A percentile compares a stretch with the other conserved stretches of the same genome.
Evolutionary conservation across 2,329 filamentous ascomycete species (phyloP).

Genomic region (Trichoderma afroharzianum): DNA sequence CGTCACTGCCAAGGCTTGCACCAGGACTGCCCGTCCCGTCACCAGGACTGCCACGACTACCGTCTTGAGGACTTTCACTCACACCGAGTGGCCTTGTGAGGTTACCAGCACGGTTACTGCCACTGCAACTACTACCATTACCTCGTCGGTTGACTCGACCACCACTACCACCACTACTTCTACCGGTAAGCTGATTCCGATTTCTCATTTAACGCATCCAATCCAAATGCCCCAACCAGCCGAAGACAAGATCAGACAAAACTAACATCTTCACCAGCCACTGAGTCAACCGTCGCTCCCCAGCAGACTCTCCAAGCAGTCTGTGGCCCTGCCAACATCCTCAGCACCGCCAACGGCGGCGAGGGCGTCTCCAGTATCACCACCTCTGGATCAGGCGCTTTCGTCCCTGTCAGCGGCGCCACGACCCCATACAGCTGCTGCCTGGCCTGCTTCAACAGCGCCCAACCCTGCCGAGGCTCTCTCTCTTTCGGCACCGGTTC

Average conservation of each 20-base stretch:
- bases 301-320: not conserved
- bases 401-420: not conserved
- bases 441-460: not conserved
- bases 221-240: not conserved
- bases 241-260: not conserved
- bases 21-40: not conserved
- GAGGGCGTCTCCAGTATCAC: not conserved
- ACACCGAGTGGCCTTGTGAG: not conserved
- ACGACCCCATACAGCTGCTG: not conserved
- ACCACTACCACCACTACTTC: not conserved
- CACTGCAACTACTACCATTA: not conserved
- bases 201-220: not conserved
- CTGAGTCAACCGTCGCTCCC: not conserved
- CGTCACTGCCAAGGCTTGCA: not conserved
- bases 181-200: not conserved
- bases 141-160: not conserved
- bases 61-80: not conserved
- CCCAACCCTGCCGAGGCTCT: not conserved
- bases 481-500: conserved; percentile 24
- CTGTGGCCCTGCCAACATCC: conserved; percentile 2
- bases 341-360: conserved; percentile 2
- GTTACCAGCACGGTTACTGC: conserved; percentile 10
- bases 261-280: not conserved
- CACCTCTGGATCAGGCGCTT: not conserved
- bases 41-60: not conserved